Conservation (phyloP, 2,329 filamentous ascomycete species). For the Colletotrichum australisinense region DNA sequence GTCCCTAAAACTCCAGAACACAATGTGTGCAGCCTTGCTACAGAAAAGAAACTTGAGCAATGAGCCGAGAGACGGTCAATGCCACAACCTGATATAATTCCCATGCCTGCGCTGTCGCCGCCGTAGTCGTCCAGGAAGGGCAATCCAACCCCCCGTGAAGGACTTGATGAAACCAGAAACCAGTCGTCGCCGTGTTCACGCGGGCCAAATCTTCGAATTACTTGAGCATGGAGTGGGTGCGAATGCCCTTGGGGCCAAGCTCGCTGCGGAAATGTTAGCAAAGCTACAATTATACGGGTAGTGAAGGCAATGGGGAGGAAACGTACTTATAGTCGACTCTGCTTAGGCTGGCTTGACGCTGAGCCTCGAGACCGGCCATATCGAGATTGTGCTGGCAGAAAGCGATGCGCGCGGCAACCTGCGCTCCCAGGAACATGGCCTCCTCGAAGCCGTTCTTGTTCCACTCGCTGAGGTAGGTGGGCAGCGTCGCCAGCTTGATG, state of each 20-base stretch:
- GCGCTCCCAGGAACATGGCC: slow-evolving; percentile 85
- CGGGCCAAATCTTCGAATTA: slow-evolving; percentile 40
- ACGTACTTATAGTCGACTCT: slow-evolving; percentile 72
- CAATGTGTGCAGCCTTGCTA: neutral
- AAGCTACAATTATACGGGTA: neutral
- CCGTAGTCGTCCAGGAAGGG: neutral
- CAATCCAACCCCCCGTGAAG: neutral
- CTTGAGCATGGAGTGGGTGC: slow-evolving; percentile 64
- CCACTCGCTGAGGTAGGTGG: slow-evolving; percentile 92
- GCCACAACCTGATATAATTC: neutral
- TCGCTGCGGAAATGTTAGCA: slow-evolving; percentile 52
- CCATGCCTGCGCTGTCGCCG: neutral
- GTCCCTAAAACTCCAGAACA: slow-evolving; percentile 33
- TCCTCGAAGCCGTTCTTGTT: slow-evolving; percentile 85
- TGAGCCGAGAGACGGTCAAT: neutral
- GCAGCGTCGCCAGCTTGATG: slow-evolving; percentile 82
- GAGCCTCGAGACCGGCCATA: slow-evolving; percentile 60
- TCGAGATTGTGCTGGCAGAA: slow-evolving; percentile 71
- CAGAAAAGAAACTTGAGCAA: neutral
- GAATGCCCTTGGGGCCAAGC: slow-evolving; percentile 64
- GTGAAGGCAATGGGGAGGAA: neutral
- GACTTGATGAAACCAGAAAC: neutral
- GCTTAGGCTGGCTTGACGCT: slow-evolving; percentile 67
- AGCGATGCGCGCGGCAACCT: slow-evolving; percentile 78
- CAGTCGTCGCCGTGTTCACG: neutral